phyloP scores from a whole-genome alignment of 1,139 yeast genomes.

The Scheffersomyces titani region DNA sequence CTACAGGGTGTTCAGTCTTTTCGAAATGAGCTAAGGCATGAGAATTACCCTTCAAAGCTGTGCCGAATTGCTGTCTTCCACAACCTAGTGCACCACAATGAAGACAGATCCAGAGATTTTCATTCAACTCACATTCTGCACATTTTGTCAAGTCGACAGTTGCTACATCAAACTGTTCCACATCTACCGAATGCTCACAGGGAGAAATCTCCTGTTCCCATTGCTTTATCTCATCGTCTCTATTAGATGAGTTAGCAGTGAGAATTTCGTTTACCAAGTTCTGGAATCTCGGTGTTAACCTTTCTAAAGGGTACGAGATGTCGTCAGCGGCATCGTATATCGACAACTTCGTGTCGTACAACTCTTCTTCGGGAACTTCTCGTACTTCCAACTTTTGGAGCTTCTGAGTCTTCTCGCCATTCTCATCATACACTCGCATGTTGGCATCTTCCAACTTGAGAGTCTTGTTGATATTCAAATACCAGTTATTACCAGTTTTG shows the following conservation, averaged over 20 bases:
- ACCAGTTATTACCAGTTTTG: conserved; percentile 53
- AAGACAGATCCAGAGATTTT: conserved; percentile 86
- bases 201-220: conserved; percentile 90
- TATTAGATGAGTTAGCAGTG: conserved; percentile 63
- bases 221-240: conserved; percentile 73
- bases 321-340: conserved; percentile 47
- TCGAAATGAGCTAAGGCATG: conserved; percentile 80
- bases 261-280: conserved; percentile 51
- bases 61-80: conserved; percentile 89
- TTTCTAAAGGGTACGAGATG: conserved; percentile 15
- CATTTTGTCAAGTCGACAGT: conserved; percentile 51
- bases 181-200: conserved; percentile 69
- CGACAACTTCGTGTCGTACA: conserved; percentile 51
- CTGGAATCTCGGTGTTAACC: conserved; percentile 24
- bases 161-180: conserved; percentile 35
- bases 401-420: conserved; percentile 49
- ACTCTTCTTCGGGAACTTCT: conserved; percentile 68
- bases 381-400: conserved; percentile 74
- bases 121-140: conserved; percentile 57
- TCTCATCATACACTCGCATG: conserved; percentile 16
- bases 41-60: conserved; percentile 83
- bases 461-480: conserved; percentile 55
- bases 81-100: conserved; percentile 91
- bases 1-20: conserved; percentile 65
- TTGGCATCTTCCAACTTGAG: conserved; percentile 39